These are phyloP conservation scores for Trifolium pratense DNA, from an alignment of 306 rosid species.

Conservation along the genomic window DNA sequence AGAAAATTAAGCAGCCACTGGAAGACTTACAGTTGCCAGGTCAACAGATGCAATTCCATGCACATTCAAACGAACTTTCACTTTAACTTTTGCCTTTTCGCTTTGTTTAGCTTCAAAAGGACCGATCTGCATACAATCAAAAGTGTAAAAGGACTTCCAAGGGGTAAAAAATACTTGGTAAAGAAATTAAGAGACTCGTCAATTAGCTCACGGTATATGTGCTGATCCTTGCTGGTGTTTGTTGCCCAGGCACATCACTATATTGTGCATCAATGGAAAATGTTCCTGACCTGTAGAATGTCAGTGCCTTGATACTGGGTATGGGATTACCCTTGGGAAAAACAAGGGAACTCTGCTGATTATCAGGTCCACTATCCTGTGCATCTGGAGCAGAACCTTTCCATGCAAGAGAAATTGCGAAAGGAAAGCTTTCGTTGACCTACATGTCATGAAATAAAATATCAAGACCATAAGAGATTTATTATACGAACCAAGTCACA, in stretches of 20 bases:
- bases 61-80: slow-evolving; percentile 78
- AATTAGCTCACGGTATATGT: slow-evolving; percentile 67
- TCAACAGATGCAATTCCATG: slow-evolving; percentile 86
- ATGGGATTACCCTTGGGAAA: slow-evolving; percentile 83
- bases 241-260: slow-evolving; percentile 64
- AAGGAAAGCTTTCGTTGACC: slow-evolving; percentile 92
- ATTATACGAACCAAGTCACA: slow-evolving; percentile 6
- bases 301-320: slow-evolving; percentile 84
- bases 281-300: slow-evolving; percentile 80
- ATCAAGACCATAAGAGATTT: background rate
- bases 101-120: slow-evolving; percentile 69
- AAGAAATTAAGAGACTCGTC: background rate
- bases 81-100: slow-evolving; percentile 76
- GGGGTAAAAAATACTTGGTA: background rate
- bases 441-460: slow-evolving; percentile 42
- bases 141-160: slow-evolving; percentile 8
- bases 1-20: slow-evolving; percentile 2
- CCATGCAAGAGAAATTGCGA: slow-evolving; percentile 76
- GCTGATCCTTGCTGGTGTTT: slow-evolving; percentile 74
- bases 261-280: slow-evolving; percentile 78
- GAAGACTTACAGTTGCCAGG: slow-evolving; percentile 71
- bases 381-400: slow-evolving; percentile 79
- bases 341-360: slow-evolving; percentile 62
- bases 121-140: slow-evolving; percentile 71
- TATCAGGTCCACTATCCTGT: slow-evolving; percentile 67